Conservation (phyloP, 331 rosid species). For the Acacia pycnantha region DNA sequence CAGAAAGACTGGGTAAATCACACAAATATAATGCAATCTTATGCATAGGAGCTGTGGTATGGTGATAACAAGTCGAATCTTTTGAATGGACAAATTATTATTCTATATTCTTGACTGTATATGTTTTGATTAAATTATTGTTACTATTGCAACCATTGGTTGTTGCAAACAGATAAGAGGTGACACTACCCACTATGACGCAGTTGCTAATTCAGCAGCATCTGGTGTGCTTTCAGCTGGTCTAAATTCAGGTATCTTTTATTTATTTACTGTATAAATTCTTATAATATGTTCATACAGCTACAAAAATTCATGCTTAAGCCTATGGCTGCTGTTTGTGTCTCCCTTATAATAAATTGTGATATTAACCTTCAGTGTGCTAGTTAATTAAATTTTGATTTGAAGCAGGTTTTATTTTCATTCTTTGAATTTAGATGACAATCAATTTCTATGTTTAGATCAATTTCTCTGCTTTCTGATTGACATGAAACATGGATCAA, state of each 20-base stretch:
- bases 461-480: not conserved
- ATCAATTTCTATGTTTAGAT: not conserved
- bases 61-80: slow-evolving; percentile 10
- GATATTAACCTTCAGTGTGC: not conserved
- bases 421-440: not conserved
- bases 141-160: slow-evolving; percentile 19
- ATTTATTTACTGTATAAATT: not conserved
- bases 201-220: slow-evolving; percentile 87
- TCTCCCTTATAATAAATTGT: not conserved
- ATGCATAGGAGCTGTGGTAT: slow-evolving; percentile 98
- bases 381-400: not conserved
- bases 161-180: slow-evolving; percentile 66
- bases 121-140: slow-evolving; percentile 22
- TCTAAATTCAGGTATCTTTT: slow-evolving; percentile 63
- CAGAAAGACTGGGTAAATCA: slow-evolving; percentile 71
- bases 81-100: slow-evolving; percentile 7
- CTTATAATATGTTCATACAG: not conserved
- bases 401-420: not conserved
- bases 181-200: slow-evolving; percentile 92
- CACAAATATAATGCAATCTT: slow-evolving; percentile 75
- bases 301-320: not conserved
- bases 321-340: slow-evolving; percentile 15
- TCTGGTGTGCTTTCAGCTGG: slow-evolving; percentile 96
- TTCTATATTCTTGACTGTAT: not conserved
- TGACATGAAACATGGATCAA: not conserved